Evolutionary conservation across 345 rosid genomes (phyloP).

Genomic region (Eucalyptus erythrocorys): DNA sequence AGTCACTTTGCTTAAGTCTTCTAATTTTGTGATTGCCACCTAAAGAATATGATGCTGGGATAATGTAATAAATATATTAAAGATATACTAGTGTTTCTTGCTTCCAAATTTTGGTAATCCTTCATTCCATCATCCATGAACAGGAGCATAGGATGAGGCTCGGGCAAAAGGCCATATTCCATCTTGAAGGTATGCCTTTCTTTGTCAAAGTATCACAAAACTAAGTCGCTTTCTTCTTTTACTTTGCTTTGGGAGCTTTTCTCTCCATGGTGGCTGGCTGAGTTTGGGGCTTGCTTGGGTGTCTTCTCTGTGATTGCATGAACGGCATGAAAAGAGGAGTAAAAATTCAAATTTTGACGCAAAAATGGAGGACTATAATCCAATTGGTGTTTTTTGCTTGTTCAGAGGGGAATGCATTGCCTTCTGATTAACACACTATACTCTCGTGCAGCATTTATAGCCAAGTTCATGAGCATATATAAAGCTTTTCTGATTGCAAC

Average conservation of each 20-base stretch:
- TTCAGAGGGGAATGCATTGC: background rate
- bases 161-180: slow-evolving; percentile 93
- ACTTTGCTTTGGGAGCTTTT: background rate
- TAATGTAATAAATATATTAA: background rate
- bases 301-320: background rate
- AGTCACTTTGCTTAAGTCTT: background rate
- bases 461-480: slow-evolving; percentile 93
- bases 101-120: background rate
- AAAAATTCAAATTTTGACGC: background rate
- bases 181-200: slow-evolving; percentile 58
- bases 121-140: background rate
- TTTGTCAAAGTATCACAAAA: background rate
- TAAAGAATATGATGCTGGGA: background rate
- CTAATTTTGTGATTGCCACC: background rate
- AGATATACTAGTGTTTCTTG: background rate
- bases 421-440: background rate
- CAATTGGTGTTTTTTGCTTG: background rate
- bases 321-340: background rate
- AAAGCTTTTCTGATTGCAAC: slow-evolving; percentile 76
- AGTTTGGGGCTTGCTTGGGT: background rate
- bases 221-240: background rate
- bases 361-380: background rate
- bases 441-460: slow-evolving; percentile 58
- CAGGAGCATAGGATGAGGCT: slow-evolving; percentile 87
- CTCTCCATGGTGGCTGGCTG: background rate